These are phyloP conservation scores for Ilyonectria robusta DNA, from an alignment of 2,329 filamentous ascomycete genomes.

Conservation along the genomic window DNA sequence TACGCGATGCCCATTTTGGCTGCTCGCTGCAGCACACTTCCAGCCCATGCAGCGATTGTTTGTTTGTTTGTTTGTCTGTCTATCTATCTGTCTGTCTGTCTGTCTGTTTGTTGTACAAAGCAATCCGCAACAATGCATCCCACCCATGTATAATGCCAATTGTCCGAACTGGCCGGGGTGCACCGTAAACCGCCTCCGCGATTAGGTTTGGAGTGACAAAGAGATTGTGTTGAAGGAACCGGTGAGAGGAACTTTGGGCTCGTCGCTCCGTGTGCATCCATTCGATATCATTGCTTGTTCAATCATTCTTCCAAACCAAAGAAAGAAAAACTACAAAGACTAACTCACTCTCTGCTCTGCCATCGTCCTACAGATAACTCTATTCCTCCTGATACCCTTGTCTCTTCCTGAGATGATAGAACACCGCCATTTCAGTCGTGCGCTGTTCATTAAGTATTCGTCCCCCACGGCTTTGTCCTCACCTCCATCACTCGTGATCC, in stretches of 20 bases:
- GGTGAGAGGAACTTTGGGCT: neutral
- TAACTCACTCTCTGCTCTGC: too few relatives aligned
- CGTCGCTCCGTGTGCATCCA: neutral
- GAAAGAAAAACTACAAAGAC: too few relatives aligned
- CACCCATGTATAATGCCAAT: too few relatives aligned
- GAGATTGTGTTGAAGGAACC: neutral
- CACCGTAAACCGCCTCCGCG: neutral
- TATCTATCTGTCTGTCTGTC: neutral
- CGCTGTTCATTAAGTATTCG: neutral
- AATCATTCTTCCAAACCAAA: too few relatives aligned
- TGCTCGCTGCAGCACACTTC: neutral
- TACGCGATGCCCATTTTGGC: constrained; percentile 1
- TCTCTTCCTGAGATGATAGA: neutral
- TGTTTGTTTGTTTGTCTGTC: neutral
- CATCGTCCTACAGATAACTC: too few relatives aligned
- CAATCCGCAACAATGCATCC: too few relatives aligned
- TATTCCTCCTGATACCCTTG: too few relatives aligned
- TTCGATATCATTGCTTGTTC: neutral
- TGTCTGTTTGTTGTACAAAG: neutral
- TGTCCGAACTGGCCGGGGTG: neutral
- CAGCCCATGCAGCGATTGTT: neutral
- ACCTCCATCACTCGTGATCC: constrained; percentile 1
- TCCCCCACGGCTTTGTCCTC: neutral
- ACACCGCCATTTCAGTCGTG: neutral
- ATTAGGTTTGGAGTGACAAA: neutral